Percentiles rank a stretch among this genome's conserved stretches.
These are phyloP conservation scores for Asterionellopsis glacialis DNA, from an alignment of 108 stramenopile species.

Conservation along the genomic window DNA sequence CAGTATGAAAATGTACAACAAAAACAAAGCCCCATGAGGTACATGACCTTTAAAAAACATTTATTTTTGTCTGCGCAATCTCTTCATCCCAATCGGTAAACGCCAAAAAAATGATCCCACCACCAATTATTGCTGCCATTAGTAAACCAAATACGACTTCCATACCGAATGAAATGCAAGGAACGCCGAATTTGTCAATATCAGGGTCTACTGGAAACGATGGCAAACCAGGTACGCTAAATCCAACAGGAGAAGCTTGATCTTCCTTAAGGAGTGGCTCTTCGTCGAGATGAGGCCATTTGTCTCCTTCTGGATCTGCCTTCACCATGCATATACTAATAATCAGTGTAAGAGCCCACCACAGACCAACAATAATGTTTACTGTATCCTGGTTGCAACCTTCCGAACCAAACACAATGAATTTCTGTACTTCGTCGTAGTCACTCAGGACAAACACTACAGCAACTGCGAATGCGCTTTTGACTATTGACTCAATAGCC, in stretches of 20 bases:
- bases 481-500: conserved; percentile 47
- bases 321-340: conserved; percentile 41
- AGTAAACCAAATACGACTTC: conserved; percentile 29
- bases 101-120: conserved; percentile 22
- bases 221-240: conserved; percentile 59
- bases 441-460: conserved; percentile 50
- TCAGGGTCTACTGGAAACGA: conserved; percentile 51
- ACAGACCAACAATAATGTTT: conserved; percentile 49
- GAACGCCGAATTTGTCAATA: conserved; percentile 21
- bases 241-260: conserved; percentile 53
- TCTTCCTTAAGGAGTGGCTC: conserved; percentile 54
- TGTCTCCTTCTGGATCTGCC: conserved; percentile 14
- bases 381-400: conserved; percentile 50
- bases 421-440: conserved; percentile 48
- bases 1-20: too few relatives aligned
- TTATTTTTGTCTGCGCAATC: too few relatives aligned
- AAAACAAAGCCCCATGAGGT: too few relatives aligned
- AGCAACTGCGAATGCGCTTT: conserved; percentile 46
- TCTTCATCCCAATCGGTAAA: too few relatives aligned
- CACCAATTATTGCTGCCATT: conserved; percentile 25
- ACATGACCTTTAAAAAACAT: too few relatives aligned
- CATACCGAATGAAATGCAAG: conserved; percentile 15
- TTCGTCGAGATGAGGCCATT: conserved; percentile 31
- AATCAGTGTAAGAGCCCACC: conserved; percentile 50
- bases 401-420: conserved; percentile 43